These are phyloP conservation scores for Tanacetum coccineum DNA, from an alignment of 129 eudicot species.

Conservation along the genomic window DNA sequence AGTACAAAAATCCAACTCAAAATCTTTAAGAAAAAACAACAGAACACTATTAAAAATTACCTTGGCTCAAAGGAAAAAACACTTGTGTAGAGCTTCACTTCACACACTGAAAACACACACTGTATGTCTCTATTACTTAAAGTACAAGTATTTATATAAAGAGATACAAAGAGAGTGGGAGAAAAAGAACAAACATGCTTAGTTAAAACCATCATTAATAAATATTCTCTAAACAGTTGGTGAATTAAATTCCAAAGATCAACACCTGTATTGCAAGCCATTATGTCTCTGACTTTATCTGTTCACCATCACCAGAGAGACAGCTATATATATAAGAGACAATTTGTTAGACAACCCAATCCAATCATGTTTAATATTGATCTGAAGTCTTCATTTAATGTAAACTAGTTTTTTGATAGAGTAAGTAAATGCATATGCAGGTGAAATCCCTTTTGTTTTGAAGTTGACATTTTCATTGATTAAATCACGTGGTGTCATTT, in stretches of 20 bases:
- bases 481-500: constrained; percentile 9
- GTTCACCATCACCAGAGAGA: constrained; percentile 33
- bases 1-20: no score
- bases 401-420: neutral
- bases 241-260: constrained; percentile 36
- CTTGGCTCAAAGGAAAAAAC: no score
- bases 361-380: constrained; percentile 29
- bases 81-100: no score
- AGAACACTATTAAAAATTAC: no score
- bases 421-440: constrained; percentile 30
- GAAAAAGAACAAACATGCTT: constrained; percentile 31
- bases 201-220: constrained; percentile 15
- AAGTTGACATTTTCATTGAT: constrained; percentile 6
- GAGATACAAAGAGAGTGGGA: constrained; percentile 16
- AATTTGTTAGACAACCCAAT: neutral
- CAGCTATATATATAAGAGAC: constrained; percentile 14
- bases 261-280: constrained; percentile 41
- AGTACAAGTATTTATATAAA: neutral
- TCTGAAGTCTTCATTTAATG: constrained; percentile 21
- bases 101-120: no score
- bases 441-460: constrained; percentile 2
- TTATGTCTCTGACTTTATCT: constrained; percentile 35
- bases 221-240: constrained; percentile 26
- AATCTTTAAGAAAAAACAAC: no score
- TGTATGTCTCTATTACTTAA: neutral